Conservation (phyloP, 2,329 filamentous ascomycete species). For the Cadophora gregata region DNA sequence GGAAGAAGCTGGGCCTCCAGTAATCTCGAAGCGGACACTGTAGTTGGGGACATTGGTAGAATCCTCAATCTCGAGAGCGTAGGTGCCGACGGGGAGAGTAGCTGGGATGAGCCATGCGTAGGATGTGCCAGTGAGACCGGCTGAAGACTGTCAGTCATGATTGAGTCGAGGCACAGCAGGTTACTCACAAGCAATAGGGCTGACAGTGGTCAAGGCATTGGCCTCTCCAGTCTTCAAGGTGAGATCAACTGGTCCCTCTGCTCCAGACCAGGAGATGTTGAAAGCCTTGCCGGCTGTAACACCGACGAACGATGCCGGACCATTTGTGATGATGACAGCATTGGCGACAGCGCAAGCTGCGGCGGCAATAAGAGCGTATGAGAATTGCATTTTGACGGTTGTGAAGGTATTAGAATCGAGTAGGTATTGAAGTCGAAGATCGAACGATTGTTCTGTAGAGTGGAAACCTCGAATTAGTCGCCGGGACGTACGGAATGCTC, state of each 20-base stretch:
- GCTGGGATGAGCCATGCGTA: constrained; percentile 37
- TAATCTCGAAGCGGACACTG: constrained; percentile 38
- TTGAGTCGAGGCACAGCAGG: too few relatives aligned
- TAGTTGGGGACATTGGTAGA: constrained; percentile 34
- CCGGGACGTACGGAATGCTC: not conserved
- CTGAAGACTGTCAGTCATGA: constrained; percentile 26
- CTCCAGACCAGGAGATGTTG: constrained; percentile 39
- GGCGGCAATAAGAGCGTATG: constrained; percentile 36
- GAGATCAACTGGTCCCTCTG: constrained; percentile 39
- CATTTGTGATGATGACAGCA: constrained; percentile 40
- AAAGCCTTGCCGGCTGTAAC: constrained; percentile 37
- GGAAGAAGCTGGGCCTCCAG: constrained; percentile 29
- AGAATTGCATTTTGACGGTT: constrained; percentile 42
- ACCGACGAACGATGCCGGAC: constrained; percentile 28
- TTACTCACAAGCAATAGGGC: constrained; percentile 39
- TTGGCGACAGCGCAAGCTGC: constrained; percentile 32
- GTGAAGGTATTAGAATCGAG: constrained; percentile 19
- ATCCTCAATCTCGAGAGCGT: constrained; percentile 41
- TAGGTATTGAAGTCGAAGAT: not conserved
- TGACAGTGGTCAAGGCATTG: constrained; percentile 35
- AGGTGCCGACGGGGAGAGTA: constrained; percentile 27
- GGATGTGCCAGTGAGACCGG: constrained; percentile 34
- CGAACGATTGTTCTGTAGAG: constrained; percentile 14
- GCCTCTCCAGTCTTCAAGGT: constrained; percentile 39
- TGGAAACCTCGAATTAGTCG: constrained; percentile 13